Evolutionary conservation across 129 eudicot genomes (phyloP).

Genomic region (Calendula officinalis): DNA sequence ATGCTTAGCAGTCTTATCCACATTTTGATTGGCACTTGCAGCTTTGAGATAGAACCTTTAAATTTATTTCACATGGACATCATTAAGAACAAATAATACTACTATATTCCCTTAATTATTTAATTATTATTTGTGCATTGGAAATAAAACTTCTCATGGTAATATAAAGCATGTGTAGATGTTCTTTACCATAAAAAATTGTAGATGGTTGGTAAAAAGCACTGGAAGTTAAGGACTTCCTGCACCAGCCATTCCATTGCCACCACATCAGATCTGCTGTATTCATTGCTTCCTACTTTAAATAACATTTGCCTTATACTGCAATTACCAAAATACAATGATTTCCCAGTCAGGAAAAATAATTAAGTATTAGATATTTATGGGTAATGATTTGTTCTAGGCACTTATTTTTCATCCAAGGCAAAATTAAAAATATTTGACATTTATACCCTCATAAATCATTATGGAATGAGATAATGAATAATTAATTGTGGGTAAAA

Average conservation of each 20-base stretch:
- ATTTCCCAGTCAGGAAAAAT: too few relatives aligned
- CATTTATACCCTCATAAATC: too few relatives aligned
- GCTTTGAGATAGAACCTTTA: conserved; percentile 91
- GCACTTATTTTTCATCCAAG: too few relatives aligned
- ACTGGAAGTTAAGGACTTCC: conserved; percentile 83
- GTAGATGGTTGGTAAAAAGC: conserved; percentile 83
- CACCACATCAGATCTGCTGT: conserved; percentile 80
- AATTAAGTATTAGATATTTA: too few relatives aligned
- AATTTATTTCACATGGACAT: conserved; percentile 18
- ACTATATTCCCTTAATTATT: not conserved
- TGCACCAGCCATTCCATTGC: conserved; percentile 99
- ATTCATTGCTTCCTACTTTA: conserved; percentile 47
- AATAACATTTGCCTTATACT: conserved; percentile 60
- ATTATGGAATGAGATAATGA: too few relatives aligned
- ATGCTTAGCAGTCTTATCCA: conserved; percentile 62
- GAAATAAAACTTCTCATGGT: conserved; percentile 16
- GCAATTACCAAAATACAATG: conserved; percentile 25
- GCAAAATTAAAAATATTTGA: too few relatives aligned
- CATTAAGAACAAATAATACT: conserved; percentile 6
- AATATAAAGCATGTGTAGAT: conserved; percentile 4
- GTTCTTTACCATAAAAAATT: conserved; percentile 83
- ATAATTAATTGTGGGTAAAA: too few relatives aligned
- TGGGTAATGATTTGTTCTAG: too few relatives aligned
- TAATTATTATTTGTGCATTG: not conserved
- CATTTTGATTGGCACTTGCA: conserved; percentile 61